phyloP scores from a whole-genome alignment of 106 monocot species.

The Gastrodia elata region DNA sequence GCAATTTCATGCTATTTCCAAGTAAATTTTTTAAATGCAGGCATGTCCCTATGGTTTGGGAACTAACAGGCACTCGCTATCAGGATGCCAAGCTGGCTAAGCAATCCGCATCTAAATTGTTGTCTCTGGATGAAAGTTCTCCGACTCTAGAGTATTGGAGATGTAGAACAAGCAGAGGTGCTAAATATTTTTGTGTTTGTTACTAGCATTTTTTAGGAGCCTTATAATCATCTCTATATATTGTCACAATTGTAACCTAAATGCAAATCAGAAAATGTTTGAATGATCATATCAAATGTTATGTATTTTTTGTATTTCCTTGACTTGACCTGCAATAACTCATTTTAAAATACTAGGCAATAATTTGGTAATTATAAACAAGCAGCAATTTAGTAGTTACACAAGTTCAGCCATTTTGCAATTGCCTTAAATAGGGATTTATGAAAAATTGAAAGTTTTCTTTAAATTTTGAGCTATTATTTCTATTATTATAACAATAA shows the following conservation, averaged over 20 bases:
- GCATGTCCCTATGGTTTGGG: conserved; percentile 52
- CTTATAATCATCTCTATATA: not conserved
- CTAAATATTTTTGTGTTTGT: not conserved
- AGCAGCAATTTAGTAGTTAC: too few species aligned
- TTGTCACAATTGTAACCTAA: not conserved
- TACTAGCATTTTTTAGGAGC: not conserved
- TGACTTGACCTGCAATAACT: too few species aligned
- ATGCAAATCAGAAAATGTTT: not conserved
- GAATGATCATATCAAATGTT: not conserved
- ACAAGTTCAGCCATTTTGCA: too few species aligned
- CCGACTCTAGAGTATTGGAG: conserved; percentile 35
- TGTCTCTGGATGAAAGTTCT: conserved; percentile 21
- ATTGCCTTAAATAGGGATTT: too few species aligned
- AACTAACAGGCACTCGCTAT: conserved; percentile 52
- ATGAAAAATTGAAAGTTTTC: too few species aligned
- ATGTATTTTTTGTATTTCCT: not conserved
- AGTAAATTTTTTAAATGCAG: conserved; percentile 21
- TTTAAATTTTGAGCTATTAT: too few species aligned
- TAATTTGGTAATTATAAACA: too few species aligned
- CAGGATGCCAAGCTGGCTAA: conserved; percentile 54
- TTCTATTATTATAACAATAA: too few species aligned
- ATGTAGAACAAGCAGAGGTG: conserved; percentile 64
- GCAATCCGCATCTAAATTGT: conserved; percentile 41
- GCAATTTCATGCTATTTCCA: not conserved
- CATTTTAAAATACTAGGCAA: too few species aligned